Evolutionary conservation across 1,139 yeast genomes (phyloP).

Genomic region (Waltiozyma solani): DNA sequence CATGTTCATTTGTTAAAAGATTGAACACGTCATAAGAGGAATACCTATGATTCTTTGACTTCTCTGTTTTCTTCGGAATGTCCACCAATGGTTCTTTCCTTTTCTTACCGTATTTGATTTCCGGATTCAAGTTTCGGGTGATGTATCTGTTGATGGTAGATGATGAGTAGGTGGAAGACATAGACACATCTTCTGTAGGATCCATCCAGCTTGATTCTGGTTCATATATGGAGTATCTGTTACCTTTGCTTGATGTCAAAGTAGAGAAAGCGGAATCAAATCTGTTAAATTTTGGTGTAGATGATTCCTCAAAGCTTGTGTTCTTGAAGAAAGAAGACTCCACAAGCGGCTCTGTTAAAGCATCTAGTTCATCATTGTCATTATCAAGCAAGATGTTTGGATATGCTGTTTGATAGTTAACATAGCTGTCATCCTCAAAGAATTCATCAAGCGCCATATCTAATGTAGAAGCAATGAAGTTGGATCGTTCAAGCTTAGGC

Average conservation of each 20-base stretch:
- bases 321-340: neutral
- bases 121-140: conserved; percentile 14
- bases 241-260: conserved; percentile 1
- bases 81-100: conserved; percentile 6
- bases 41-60: conserved; percentile 7
- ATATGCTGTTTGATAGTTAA: conserved; percentile 13
- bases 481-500: conserved; percentile 6
- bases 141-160: conserved; percentile 12
- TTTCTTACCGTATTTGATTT: neutral
- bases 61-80: conserved; percentile 1
- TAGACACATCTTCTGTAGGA: conserved; percentile 15
- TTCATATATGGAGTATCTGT: conserved; percentile 8
- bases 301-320: conserved; percentile 5
- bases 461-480: conserved; percentile 28
- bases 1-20: conserved; percentile 11
- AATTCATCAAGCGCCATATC: conserved; percentile 46
- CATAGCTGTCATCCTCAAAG: conserved; percentile 25
- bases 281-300: conserved; percentile 4
- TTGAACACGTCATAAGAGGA: conserved; percentile 17
- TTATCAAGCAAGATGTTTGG: neutral
- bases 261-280: conserved; percentile 3
- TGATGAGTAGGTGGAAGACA: conserved; percentile 12
- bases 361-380: neutral
- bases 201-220: conserved; percentile 24
- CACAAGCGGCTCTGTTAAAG: neutral